Conservation (phyloP, 2,329 filamentous ascomycete species). For the Pyricularia sp. region DNA sequence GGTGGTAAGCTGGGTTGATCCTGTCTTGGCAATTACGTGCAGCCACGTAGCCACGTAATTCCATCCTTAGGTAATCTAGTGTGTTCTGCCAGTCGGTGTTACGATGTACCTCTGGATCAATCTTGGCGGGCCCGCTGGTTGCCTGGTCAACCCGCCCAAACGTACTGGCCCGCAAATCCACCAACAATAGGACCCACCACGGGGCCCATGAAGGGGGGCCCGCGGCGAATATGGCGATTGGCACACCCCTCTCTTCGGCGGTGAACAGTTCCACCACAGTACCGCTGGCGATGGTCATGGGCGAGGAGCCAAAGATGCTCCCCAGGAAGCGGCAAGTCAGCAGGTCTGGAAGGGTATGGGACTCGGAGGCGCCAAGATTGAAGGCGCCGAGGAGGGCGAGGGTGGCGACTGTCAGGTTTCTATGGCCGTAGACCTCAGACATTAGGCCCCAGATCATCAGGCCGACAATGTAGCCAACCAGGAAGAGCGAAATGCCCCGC, state of each 20-base stretch:
- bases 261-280: conserved; percentile 8
- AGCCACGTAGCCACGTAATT: too few species aligned
- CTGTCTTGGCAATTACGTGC: too few species aligned
- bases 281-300: conserved; percentile 11
- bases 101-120: too few species aligned
- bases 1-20: too few species aligned
- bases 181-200: conserved; percentile 8
- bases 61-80: too few species aligned
- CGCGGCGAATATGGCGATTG: background rate
- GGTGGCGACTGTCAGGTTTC: conserved; percentile 48
- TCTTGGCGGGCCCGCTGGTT: too few species aligned
- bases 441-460: conserved; percentile 5
- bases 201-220: conserved; percentile 3
- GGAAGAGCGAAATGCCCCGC: background rate
- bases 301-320: conserved; percentile 11
- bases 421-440: conserved; percentile 13
- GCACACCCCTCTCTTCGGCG: background rate
- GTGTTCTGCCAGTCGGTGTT: too few species aligned
- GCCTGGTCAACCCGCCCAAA: too few species aligned
- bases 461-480: conserved; percentile 4
- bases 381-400: conserved; percentile 59
- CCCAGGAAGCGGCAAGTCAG: conserved; percentile 13
- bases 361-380: conserved; percentile 38
- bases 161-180: too few species aligned
- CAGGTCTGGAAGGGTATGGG: background rate